Percentiles rank a stretch among this genome's conserved stretches.
Evolutionary conservation across 2,329 filamentous ascomycete genomes (phyloP).

Genomic region (Aspergillus calidoustus): DNA sequence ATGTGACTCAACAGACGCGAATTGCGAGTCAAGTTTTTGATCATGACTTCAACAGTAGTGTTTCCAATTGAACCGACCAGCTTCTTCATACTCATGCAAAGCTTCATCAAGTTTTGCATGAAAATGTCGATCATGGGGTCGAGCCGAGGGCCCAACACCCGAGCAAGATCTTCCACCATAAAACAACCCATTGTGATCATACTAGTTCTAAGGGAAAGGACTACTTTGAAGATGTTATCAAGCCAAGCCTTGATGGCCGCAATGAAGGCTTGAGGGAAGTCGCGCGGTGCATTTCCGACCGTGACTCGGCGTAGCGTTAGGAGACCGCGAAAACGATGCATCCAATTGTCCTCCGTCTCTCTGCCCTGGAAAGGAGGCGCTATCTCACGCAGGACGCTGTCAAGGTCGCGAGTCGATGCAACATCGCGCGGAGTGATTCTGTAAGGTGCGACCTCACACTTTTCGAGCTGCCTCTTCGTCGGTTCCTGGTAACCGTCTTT

Average conservation of each 20-base stretch:
- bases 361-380: slow-evolving; percentile 79
- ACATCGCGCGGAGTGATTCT: slow-evolving; percentile 75
- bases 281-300: slow-evolving; percentile 79
- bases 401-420: slow-evolving; percentile 83
- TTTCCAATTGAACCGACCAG: slow-evolving; percentile 87
- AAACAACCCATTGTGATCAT: slow-evolving; percentile 84
- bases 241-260: slow-evolving; percentile 72
- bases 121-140: slow-evolving; percentile 90
- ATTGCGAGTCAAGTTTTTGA: slow-evolving; percentile 79
- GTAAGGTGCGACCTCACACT: slow-evolving; percentile 48
- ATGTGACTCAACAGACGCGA: slow-evolving; percentile 84
- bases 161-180: slow-evolving; percentile 82
- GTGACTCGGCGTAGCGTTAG: slow-evolving; percentile 76
- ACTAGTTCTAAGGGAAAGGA: slow-evolving; percentile 84
- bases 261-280: slow-evolving; percentile 75
- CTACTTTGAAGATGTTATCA: slow-evolving; percentile 86
- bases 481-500: not conserved
- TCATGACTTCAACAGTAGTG: slow-evolving; percentile 75
- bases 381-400: slow-evolving; percentile 85
- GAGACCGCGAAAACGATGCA: slow-evolving; percentile 80
- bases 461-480: not conserved
- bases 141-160: slow-evolving; percentile 74
- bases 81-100: slow-evolving; percentile 88
- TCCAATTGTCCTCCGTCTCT: slow-evolving; percentile 91
- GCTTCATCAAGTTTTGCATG: slow-evolving; percentile 86